Conservation (phyloP, 495 filamentous ascomycete species). For the Penicillium soppii region DNA sequence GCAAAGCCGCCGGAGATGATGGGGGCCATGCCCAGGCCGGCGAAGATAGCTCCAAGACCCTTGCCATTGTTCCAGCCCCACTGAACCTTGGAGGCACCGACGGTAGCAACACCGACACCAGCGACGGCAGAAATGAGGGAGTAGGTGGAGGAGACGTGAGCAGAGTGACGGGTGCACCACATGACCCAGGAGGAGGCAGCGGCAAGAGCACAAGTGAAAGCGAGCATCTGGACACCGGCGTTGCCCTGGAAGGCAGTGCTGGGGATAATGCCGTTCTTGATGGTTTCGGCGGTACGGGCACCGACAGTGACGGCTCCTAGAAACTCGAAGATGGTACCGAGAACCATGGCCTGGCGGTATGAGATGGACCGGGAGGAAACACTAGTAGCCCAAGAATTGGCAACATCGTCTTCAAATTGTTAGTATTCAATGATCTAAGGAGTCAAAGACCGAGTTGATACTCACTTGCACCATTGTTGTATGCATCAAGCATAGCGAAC, state of each 20-base stretch:
- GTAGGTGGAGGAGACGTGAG: constrained; percentile 65
- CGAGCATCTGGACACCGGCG: constrained; percentile 60
- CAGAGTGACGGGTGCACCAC: constrained; percentile 61
- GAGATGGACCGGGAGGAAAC: constrained; percentile 68
- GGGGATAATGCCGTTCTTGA: constrained; percentile 59
- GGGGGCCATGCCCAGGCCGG: constrained; percentile 60
- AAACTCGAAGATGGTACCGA: constrained; percentile 64
- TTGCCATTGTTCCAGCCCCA: constrained; percentile 64
- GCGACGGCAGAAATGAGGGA: constrained; percentile 62
- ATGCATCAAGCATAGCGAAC: constrained; percentile 74
- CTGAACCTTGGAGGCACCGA: constrained; percentile 53
- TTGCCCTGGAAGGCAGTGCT: constrained; percentile 46
- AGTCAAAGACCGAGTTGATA: constrained; percentile 3
- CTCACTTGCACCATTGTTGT: constrained; percentile 67
- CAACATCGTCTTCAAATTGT: constrained; percentile 60
- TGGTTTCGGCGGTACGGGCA: constrained; percentile 58
- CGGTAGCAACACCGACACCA: constrained; percentile 61
- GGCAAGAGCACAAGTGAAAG: constrained; percentile 56
- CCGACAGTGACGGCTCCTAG: constrained; percentile 60
- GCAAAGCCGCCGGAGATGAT: constrained; percentile 56
- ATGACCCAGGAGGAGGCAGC: constrained; percentile 57
- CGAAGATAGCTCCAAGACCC: constrained; percentile 60
- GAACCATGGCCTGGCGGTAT: constrained; percentile 66
- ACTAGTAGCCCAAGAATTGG: constrained; percentile 72
- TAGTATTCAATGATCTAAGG: background rate